A percentile compares a stretch with the other conserved stretches of the same genome.
phyloP scores from a whole-genome alignment of 345 rosid genomes.

The Eucalyptus coolabah region DNA sequence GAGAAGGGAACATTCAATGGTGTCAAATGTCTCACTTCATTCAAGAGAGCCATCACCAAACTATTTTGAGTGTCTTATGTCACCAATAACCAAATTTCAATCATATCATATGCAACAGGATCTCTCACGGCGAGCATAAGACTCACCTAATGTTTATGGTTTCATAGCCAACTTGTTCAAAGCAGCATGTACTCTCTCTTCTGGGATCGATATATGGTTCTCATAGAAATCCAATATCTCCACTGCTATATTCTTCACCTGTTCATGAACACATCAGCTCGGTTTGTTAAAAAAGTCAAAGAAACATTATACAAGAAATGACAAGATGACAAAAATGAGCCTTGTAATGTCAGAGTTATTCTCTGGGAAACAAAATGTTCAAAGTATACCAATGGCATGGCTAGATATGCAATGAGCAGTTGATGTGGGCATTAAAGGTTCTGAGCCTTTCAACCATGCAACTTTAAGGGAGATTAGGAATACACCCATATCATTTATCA shows the following conservation, averaged over 20 bases:
- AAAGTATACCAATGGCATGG: not conserved
- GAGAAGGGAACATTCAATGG: not conserved
- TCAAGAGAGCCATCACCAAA: not conserved
- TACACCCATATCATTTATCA: not conserved
- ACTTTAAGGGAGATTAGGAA: not conserved
- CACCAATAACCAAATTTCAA: not conserved
- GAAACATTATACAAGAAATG: not conserved
- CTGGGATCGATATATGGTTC: slow-evolving; percentile 17
- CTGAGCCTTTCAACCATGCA: not conserved
- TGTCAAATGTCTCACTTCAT: not conserved
- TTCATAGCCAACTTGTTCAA: slow-evolving; percentile 50
- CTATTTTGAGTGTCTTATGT: not conserved
- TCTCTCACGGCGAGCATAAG: not conserved
- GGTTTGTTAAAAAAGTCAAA: not conserved
- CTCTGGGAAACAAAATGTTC: not conserved
- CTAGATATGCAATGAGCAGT: not conserved
- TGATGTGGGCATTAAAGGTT: not conserved
- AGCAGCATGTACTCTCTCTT: slow-evolving; percentile 23
- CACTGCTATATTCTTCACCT: slow-evolving; percentile 54
- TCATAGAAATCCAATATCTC: slow-evolving; percentile 55
- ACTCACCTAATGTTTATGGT: slow-evolving; percentile 11
- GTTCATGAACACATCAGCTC: not conserved
- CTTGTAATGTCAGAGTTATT: not conserved
- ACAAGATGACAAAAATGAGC: not conserved
- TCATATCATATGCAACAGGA: not conserved